phyloP scores from a whole-genome alignment of 2,329 filamentous ascomycete species.

The Lachnellula cervina region DNA sequence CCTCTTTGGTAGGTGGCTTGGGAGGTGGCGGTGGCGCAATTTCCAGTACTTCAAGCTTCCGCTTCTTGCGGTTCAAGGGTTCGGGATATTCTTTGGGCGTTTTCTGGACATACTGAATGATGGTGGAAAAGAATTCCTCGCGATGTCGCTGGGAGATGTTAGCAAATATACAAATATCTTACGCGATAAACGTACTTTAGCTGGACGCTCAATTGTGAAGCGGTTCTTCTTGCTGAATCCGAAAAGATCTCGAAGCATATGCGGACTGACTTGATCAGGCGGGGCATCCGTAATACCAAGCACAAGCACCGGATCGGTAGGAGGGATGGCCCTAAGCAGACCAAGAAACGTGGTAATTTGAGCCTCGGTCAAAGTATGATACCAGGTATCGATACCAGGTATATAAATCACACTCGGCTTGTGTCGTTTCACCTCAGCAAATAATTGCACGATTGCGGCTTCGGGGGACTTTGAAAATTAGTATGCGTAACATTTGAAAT shows the following conservation, averaged over 20 bases:
- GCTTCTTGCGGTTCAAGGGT: slow-evolving; percentile 77
- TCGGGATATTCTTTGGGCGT: slow-evolving; percentile 83
- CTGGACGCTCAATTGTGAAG: slow-evolving; percentile 64
- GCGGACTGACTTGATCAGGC: slow-evolving; percentile 53
- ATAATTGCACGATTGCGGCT: slow-evolving; percentile 83
- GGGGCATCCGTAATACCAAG: slow-evolving; percentile 77
- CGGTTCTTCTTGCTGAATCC: slow-evolving; percentile 78
- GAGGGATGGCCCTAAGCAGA: slow-evolving; percentile 75
- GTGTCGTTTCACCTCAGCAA: slow-evolving; percentile 87
- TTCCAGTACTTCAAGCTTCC: slow-evolving; percentile 71
- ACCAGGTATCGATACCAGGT: slow-evolving; percentile 86
- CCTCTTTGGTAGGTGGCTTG: slow-evolving; percentile 65
- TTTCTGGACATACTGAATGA: slow-evolving; percentile 73
- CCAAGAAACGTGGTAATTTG: slow-evolving; percentile 78
- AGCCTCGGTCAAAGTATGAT: slow-evolving; percentile 52
- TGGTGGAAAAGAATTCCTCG: slow-evolving; percentile 71
- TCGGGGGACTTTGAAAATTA: slow-evolving; percentile 43
- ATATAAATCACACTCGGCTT: slow-evolving; percentile 96
- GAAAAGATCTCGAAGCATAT: slow-evolving; percentile 74
- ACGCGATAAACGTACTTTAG: slow-evolving; percentile 43
- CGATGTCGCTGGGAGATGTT: slow-evolving; percentile 50
- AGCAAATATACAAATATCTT: slow-evolving; percentile 16
- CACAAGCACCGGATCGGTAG: slow-evolving; percentile 84
- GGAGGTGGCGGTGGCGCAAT: slow-evolving; percentile 69
- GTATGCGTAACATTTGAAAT: not conserved